phyloP scores from a whole-genome alignment of 345 rosid genomes.

The Cardamine resedifolia region DNA sequence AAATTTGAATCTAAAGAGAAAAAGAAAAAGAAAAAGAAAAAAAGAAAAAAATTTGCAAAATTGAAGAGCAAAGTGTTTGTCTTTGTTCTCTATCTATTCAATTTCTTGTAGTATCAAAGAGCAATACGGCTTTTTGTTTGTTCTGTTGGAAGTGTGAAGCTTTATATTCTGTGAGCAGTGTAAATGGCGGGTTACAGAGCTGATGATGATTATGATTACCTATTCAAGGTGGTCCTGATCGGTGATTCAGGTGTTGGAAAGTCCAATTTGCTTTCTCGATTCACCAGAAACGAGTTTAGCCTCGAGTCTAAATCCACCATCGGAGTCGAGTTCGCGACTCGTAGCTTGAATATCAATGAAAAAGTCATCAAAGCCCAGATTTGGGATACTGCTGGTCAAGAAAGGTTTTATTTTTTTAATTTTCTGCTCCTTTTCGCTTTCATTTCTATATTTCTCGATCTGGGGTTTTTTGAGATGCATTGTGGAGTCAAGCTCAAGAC shows the following conservation, averaged over 20 bases:
- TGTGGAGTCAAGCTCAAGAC: not conserved
- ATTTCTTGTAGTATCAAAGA: not conserved
- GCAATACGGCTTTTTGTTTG: not conserved
- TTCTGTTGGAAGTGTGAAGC: not conserved
- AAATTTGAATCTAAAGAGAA: conserved; percentile 28
- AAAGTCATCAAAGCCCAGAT: conserved; percentile 95
- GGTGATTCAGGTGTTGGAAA: conserved; percentile 97
- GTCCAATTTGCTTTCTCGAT: conserved; percentile 87
- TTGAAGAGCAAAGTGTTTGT: not conserved
- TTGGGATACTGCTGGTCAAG: conserved; percentile 99
- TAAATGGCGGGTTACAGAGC: conserved; percentile 87
- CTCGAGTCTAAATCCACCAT: conserved; percentile 93
- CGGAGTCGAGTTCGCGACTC: conserved; percentile 95
- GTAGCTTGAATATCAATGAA: conserved; percentile 80
- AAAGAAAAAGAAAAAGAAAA: not conserved
- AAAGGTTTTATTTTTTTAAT: conserved; percentile 49
- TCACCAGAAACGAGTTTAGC: conserved; percentile 91
- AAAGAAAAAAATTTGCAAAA: not conserved
- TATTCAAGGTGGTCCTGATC: conserved; percentile 82
- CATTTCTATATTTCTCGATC: conserved; percentile 22
- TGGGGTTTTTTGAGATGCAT: conserved; percentile 3
- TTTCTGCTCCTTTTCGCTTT: conserved; percentile 14
- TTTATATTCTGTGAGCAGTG: conserved; percentile 4
- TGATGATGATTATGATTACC: conserved; percentile 94
- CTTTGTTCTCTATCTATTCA: not conserved